Base-by-base conservation (phyloP, 257 asterid species). In the Solanum tacnaense region DNA sequence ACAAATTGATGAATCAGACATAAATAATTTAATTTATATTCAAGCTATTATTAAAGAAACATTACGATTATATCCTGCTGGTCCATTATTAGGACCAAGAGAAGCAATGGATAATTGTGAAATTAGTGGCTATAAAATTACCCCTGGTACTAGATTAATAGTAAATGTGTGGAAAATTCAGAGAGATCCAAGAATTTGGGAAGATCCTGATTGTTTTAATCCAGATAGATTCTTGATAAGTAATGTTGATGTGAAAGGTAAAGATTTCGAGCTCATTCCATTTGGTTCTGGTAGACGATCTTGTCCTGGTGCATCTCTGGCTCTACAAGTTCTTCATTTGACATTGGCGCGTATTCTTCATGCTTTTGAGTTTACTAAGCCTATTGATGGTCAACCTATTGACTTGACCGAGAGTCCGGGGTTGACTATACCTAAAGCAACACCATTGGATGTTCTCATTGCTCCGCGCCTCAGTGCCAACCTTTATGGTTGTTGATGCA, bases 41-140 rank as follows among this genome's bases (percentile, higher is more conserved):
- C 90, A 94, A 84, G 94, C 95, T 34, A 76, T 93, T 12, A 56
- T 94, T 35, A 94, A 94, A 83, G 98, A 94, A 90, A 89, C 94
- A 3, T 27, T 93, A 21, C 89, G 96, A 5, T 62, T 94, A 1
- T 89, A 92, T 25, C 95, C 95, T 23, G 87, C 92, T 0, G 86
- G 49, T 9, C 92, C 93, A 4, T 85, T 93, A 1, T 68, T 65
- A n/a, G 92, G 92, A 1, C 88, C 89, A 0, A 89, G 95, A 5
- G 85, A 89, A 58, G 87, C 94, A 5, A 73, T 32, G 0, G 83
- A 89, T 18, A 92, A 92, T 20, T 94, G 94, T 74, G 86, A n/a
- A 9, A 46, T 93, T 27, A 92, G 89, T 1, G 95, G 93, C 18
- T 93, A 92, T 87, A 89, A 91, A 27, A 44, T 94, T 16, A 90